These are phyloP conservation scores for Botrytis elliptica DNA, from an alignment of 2,329 filamentous ascomycete genomes.

Conservation along the genomic window DNA sequence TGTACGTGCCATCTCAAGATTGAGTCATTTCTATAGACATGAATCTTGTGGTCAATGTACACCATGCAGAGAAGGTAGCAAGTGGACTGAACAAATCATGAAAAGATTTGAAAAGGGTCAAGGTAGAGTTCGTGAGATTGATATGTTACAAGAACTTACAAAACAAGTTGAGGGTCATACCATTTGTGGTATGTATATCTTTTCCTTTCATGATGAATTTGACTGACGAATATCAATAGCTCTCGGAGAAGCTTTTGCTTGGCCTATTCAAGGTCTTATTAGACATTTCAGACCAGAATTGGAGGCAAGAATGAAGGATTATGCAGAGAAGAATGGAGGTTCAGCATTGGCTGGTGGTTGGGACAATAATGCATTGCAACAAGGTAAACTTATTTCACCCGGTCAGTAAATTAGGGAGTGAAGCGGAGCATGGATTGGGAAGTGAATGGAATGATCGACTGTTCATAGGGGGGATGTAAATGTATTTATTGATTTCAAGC, in stretches of 20 bases:
- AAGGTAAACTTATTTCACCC: constrained; percentile 83
- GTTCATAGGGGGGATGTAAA: constrained; percentile 32
- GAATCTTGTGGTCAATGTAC: constrained; percentile 98
- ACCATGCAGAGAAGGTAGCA: constrained; percentile 97
- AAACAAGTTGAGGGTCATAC: constrained; percentile 99
- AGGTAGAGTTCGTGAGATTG: constrained; percentile 88
- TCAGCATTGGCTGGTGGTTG: constrained; percentile 82
- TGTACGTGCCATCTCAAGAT: constrained; percentile 86
- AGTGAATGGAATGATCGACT: constrained; percentile 25
- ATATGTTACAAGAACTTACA: constrained; percentile 98
- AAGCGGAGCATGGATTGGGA: constrained; percentile 18
- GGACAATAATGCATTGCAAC: constrained; percentile 69
- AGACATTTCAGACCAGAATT: constrained; percentile 96
- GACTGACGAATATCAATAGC: constrained; percentile 48
- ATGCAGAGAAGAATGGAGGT: constrained; percentile 70
- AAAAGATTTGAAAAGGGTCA: constrained; percentile 88
- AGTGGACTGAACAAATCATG: constrained; percentile 99
- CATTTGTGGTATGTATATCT: constrained; percentile 75
- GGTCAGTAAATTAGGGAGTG: constrained; percentile 67
- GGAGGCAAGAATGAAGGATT: constrained; percentile 84
- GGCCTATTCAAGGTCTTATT: constrained; percentile 97
- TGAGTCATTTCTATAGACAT: constrained; percentile 97
- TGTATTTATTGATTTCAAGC: constrained; percentile 38
- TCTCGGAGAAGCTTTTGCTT: constrained; percentile 95
- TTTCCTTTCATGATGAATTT: background rate